Evolutionary conservation across 352 stramenopile genomes (phyloP), one percentile per base, ranked within the genome.

Genomic region (Phytophthora sansomeana): DNA sequence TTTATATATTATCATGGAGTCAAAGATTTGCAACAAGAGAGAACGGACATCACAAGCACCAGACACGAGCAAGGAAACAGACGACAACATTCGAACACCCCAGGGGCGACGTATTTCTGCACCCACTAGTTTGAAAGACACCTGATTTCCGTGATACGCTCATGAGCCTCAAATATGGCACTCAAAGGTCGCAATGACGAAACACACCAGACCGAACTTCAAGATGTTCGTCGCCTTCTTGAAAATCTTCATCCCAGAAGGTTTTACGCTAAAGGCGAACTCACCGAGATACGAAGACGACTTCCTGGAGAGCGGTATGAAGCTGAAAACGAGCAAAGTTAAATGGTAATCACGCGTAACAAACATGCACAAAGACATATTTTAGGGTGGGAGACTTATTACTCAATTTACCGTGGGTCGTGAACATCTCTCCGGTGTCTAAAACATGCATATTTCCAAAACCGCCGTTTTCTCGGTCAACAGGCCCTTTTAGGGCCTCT

Each of bases 191-290:
- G 11, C 5, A 0, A 5, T 21, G 2, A 56, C 41, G 10, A 66
- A 67, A 33, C 59, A 49, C 48, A 48, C 30, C 5, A 41, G 50
- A 26, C 61, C 32, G 1, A 52, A 17, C 10, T 6, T 5, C 19
- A 61, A 61, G 35, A 16, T 46, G 9, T 8, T 67, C 19, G 38
- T n/a, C 24, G 38, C 16, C 16, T 43, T 43, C 38, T 24, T 50
- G 33, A 61, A 57, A 11, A 5, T 57, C 3, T 55, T 54, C 11
- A 9, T 56, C 14, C 1, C 14, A 2, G 17, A 61, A 6, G 16
- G 57, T 2, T 65, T 58, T 10, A 6, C n/a, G 1, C 28, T 51
- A 6, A 13, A 58, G 8, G 28, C 35, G 6, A 42, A 46, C 0
- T 32, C 46, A 0, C 9, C 35, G 4, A 10, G 14, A 1, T 65